Conservation (phyloP, 116 monocot species). For the Trichopus zeylanicus region DNA sequence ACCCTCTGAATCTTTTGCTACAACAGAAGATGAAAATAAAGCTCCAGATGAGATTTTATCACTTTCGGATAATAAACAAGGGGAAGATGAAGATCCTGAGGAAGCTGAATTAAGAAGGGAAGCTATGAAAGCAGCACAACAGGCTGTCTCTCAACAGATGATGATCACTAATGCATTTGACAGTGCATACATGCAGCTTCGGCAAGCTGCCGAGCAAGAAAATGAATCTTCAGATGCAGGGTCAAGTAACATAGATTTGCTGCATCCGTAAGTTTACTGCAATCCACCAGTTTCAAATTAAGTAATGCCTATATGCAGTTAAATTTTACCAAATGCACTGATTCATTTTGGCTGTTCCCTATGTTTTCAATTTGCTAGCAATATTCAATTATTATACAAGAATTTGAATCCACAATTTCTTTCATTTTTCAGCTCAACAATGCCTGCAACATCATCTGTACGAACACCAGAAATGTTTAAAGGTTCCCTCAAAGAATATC, state of each 20-base stretch:
- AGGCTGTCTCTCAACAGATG: conserved; percentile 85
- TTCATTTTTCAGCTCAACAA: conserved; percentile 72
- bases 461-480: conserved; percentile 86
- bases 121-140: conserved; percentile 82
- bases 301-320: too few relatives aligned
- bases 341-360: conserved; percentile 5
- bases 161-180: conserved; percentile 90
- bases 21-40: conserved; percentile 31
- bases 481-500: conserved; percentile 90
- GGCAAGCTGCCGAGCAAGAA: conserved; percentile 40
- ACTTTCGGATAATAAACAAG: conserved; percentile 21
- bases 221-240: conserved; percentile 54
- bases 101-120: conserved; percentile 65
- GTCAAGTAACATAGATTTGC: conserved; percentile 67
- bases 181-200: conserved; percentile 64
- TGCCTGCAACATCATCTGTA: conserved; percentile 89
- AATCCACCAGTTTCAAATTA: not conserved
- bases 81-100: conserved; percentile 68
- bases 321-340: not conserved
- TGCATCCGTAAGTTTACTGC: conserved; percentile 76
- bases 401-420: conserved; percentile 1
- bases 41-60: conserved; percentile 18
- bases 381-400: not conserved
- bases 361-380: not conserved
- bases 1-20: conserved; percentile 21